Evolutionary conservation across 805 yeast species (phyloP), one percentile per base, ranked within the genome.

Genomic region (Metschnikowia cubensis): DNA sequence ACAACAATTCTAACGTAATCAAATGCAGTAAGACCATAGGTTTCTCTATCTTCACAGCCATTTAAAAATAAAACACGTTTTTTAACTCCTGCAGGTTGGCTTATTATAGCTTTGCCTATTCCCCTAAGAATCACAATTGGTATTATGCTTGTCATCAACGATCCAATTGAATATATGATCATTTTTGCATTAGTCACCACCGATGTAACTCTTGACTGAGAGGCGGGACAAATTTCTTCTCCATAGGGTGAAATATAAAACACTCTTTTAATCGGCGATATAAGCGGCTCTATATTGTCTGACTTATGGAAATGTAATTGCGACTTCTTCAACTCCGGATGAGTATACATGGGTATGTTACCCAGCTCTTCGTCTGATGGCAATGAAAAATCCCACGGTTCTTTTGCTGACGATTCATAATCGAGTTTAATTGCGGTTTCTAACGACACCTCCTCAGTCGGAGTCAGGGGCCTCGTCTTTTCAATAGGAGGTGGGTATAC

Each of bases 191-290:
- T 61, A 18, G 71, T 59, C 3, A 89, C 62, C 21, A 78, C 72
- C 1, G 77, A 65, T 1, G 81, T 62, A 0, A 85, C 90, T 43
- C 87, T 69, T 2, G 81, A 66, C 56, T 84, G 84, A 1, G 92
- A 90, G 32, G 71, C 65, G 2, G 97, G 96, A 54, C 82, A 80
- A 22, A 87, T 84, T 62, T 90, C 97, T 58, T 86, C 88, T 0
- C 96, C 96, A 62, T 86, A 87, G 0, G 94, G 91, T 17, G 90
- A 87, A 44, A 90, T 85, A 62, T 91, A 90, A 56, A 82, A 84
- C 3, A 90, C 79, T 34, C 92, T 69, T 22, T 78, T 73, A 8
- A 90, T 83, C 1, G 96, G 91, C 0, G 94, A 80, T 5, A 82
- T 74, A n/a, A 90, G 73, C 0, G 92, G 89, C 45, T 67, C 66